phyloP scores from a whole-genome alignment of 1,284 basidiomycete genomes.

The Ceratobasidium sp. region DNA sequence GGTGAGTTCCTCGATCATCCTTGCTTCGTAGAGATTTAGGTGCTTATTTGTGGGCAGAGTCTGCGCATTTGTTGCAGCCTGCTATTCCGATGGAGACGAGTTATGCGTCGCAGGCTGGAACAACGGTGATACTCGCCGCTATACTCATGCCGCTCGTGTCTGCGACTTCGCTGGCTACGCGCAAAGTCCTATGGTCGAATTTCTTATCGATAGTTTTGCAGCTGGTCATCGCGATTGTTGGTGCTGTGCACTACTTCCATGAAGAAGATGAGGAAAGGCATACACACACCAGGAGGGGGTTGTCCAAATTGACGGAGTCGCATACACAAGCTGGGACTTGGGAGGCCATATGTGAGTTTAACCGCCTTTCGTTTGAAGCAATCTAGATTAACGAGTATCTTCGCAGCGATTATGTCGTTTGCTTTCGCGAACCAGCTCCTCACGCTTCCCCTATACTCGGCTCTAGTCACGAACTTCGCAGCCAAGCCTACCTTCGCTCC shows the following conservation, averaged over 20 bases:
- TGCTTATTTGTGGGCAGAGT: background rate
- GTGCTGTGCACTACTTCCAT: conserved; percentile 36
- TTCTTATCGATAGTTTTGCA: conserved; percentile 33
- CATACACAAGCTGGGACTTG: conserved; percentile 40
- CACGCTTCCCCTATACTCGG: conserved; percentile 28
- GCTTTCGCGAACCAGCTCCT: conserved; percentile 37
- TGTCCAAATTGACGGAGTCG: conserved; percentile 27
- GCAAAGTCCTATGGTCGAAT: conserved; percentile 37
- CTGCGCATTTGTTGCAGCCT: conserved; percentile 31
- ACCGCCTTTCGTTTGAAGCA: background rate
- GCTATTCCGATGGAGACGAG: conserved; percentile 26
- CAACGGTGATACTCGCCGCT: conserved; percentile 35
- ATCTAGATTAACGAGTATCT: conserved; percentile 1
- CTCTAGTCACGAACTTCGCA: conserved; percentile 33
- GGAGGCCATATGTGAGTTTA: conserved; percentile 40
- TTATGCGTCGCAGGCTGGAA: conserved; percentile 34
- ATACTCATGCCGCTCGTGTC: conserved; percentile 36
- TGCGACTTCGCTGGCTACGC: conserved; percentile 30
- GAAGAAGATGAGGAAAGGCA: conserved; percentile 18
- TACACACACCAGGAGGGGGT: conserved; percentile 8
- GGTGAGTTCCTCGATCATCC: too few species aligned
- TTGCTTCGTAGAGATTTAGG: too few species aligned
- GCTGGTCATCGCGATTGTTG: conserved; percentile 33
- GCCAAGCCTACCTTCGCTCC: conserved; percentile 40
- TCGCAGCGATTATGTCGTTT: conserved; percentile 33